These are phyloP conservation scores for Akanthomyces muscarius DNA, from an alignment of 2,329 filamentous ascomycete genomes.

Conservation along the genomic window DNA sequence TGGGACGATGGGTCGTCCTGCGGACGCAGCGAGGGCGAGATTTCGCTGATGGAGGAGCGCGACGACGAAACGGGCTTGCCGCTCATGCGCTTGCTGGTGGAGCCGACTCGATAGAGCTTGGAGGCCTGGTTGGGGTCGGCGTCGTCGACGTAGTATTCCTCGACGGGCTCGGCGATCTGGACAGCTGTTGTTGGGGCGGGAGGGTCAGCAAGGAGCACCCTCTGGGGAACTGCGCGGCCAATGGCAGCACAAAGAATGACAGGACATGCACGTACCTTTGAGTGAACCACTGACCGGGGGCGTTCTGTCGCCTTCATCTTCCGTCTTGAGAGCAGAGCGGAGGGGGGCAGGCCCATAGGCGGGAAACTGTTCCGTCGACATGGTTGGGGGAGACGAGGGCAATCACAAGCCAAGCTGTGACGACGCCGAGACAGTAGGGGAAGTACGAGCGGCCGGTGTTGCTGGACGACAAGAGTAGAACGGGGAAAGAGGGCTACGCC, in stretches of 20 bases:
- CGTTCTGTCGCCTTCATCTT: slow-evolving; percentile 38
- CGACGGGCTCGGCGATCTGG: slow-evolving; percentile 52
- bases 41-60: slow-evolving; percentile 41
- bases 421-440: slow-evolving; percentile 23
- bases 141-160: slow-evolving; percentile 29
- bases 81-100: slow-evolving; percentile 31
- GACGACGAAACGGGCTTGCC: slow-evolving; percentile 38
- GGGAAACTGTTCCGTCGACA: slow-evolving; percentile 11
- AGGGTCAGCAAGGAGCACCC: not conserved
- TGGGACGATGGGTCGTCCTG: slow-evolving; percentile 25
- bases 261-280: slow-evolving; percentile 39
- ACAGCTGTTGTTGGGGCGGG: slow-evolving; percentile 38
- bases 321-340: slow-evolving; percentile 42
- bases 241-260: not conserved
- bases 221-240: not conserved
- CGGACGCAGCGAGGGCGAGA: slow-evolving; percentile 26
- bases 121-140: slow-evolving; percentile 27
- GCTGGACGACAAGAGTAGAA: not conserved
- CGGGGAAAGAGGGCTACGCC: not conserved
- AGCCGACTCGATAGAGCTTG: slow-evolving; percentile 32
- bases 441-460: slow-evolving; percentile 17
- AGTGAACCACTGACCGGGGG: slow-evolving; percentile 34
- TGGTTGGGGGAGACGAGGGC: not conserved
- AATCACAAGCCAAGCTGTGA: slow-evolving; percentile 17
- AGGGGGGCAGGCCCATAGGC: slow-evolving; percentile 28